Evolutionary conservation across 352 stramenopile species (phyloP), one percentile per base, ranked within the genome.

Genomic region (Phytophthora brassicae): DNA sequence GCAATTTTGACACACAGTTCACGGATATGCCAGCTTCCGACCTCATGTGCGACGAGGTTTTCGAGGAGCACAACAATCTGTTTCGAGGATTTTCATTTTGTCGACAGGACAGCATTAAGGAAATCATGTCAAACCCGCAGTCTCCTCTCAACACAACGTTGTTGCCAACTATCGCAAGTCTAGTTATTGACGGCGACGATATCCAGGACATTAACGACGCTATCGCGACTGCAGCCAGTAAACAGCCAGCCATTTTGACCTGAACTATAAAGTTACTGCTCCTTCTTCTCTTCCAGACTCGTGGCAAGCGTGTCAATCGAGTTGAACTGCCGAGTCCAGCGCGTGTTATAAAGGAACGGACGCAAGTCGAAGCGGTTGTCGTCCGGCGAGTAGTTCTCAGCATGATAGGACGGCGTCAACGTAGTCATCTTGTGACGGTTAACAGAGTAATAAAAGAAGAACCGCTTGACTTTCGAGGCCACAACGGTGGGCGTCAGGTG

Each of bases 401-500:
- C 97, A 73, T 99, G 97, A 83, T 99, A 99, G 29, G 95, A 95
- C 35, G 97, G 97, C 46, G 97, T 99, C 42, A 99, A 84, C 19
- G 96, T 99, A 52, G 95, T 99, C 93, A 99, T 99, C 76, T 99
- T 99, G 86, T 99, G 97, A 22, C 97, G 90, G 79, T 99, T 99
- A 59, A 99, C 77, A 22, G 88, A 86, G 76, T 99, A 99, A 73
- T 96, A 99, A 65, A 91, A 97, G 84, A 99, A 99, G 74, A 99
- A 99, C 23, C 91, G 83, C 77, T 99, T 99, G 2, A 96, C 86
- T 68, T 96, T 95, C 28, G 83, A 72, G n/a, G 88, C 88, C 47
- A 97, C 82, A 16, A 74, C 74, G 8, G 71, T 77, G 39, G 89
- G 86, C 19, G 79, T 65, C 20, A 98, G 69, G 60, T 97, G 79